Conservation (phyloP, 257 asterid genomes). For the Solanum chaucha region DNA sequence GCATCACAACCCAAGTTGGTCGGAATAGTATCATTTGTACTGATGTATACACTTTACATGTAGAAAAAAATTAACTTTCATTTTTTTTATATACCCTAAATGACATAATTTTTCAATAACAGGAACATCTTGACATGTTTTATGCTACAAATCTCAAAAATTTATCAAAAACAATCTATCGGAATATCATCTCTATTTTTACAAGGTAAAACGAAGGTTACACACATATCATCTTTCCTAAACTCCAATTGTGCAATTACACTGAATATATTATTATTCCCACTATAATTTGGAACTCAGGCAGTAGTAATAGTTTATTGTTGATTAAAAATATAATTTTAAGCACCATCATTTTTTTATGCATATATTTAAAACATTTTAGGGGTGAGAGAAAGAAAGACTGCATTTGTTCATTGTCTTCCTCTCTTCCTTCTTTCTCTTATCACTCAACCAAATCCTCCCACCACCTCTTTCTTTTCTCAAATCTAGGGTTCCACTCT, state of each 20-base stretch:
- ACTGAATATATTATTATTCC: neutral
- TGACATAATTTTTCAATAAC: neutral
- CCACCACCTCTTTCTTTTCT: neutral
- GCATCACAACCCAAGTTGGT: no score
- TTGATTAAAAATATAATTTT: neutral
- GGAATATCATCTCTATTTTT: neutral
- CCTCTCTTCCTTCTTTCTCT: neutral
- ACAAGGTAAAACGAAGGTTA: neutral
- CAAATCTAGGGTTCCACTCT: neutral
- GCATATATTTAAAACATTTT: neutral
- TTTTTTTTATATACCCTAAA: neutral
- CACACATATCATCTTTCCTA: neutral
- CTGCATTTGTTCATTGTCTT: neutral
- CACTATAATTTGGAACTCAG: neutral
- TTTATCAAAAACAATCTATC: neutral
- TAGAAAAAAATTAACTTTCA: neutral
- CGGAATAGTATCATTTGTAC: neutral
- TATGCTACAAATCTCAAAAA: neutral
- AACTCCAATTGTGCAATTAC: rapidly evolving
- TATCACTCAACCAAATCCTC: conserved; percentile 1
- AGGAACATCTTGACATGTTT: neutral
- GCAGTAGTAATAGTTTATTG: neutral
- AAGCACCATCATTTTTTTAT: neutral
- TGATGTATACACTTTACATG: neutral
- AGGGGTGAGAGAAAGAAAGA: neutral